These are phyloP conservation scores for Exophiala lecanii-corni DNA, from an alignment of 2,329 filamentous ascomycete species.

Conservation along the genomic window DNA sequence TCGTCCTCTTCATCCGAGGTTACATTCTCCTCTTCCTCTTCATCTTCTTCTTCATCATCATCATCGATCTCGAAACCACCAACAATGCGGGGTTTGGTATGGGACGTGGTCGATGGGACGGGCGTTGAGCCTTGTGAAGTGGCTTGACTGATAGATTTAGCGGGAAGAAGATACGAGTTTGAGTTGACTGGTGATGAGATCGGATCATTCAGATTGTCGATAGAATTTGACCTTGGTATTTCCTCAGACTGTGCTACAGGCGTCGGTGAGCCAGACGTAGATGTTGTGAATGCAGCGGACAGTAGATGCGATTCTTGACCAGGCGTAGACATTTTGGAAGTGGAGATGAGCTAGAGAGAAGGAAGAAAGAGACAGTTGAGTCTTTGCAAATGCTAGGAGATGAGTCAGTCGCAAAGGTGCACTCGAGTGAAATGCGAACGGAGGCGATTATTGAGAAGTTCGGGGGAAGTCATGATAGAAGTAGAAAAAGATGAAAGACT, in stretches of 20 bases:
- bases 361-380: too few species aligned
- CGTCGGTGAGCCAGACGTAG: too few species aligned
- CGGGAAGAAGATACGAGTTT: constrained; percentile 18
- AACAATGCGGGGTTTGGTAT: constrained; percentile 39
- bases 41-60: constrained; percentile 56
- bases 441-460: too few species aligned
- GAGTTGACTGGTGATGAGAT: constrained; percentile 25
- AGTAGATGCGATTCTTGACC: too few species aligned
- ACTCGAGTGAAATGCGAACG: too few species aligned
- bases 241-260: background rate
- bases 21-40: constrained; percentile 34
- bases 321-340: too few species aligned
- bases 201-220: constrained; percentile 18
- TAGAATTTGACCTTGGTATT: constrained; percentile 2
- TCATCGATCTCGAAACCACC: constrained; percentile 62
- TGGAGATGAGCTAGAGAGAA: too few species aligned
- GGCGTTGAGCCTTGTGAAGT: constrained; percentile 15
- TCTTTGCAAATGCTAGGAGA: too few species aligned
- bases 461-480: too few species aligned
- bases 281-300: too few species aligned
- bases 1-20: constrained; percentile 25
- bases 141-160: constrained; percentile 16
- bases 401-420: too few species aligned
- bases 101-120: constrained; percentile 34
- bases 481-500: too few species aligned